Conservation (phyloP, 345 rosid genomes). For the Jatropha curcas region DNA sequence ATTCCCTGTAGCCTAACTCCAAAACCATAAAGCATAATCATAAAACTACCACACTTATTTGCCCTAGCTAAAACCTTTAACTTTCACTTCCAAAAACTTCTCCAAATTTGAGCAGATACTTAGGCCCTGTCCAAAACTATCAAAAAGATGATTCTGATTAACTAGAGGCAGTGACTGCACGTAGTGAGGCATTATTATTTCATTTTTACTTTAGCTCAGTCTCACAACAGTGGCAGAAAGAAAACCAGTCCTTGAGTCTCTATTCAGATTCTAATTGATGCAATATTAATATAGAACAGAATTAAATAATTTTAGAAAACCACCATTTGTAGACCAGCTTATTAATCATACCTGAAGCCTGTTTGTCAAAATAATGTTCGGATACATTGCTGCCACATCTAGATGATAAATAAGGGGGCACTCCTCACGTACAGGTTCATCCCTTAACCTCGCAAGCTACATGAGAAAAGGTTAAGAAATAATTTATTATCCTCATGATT, state of each 20-base stretch:
- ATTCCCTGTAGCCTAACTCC: neutral
- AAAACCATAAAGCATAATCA: neutral
- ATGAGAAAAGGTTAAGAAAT: slow-evolving; percentile 18
- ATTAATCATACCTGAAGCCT: slow-evolving; percentile 80
- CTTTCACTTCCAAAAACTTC: neutral
- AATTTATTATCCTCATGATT: too few relatives aligned
- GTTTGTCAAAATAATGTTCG: slow-evolving; percentile 94
- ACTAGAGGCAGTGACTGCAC: neutral
- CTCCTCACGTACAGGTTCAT: slow-evolving; percentile 81
- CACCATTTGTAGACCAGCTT: slow-evolving; percentile 3
- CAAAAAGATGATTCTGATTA: neutral
- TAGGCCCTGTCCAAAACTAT: neutral
- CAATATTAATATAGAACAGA: neutral
- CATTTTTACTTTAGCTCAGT: neutral
- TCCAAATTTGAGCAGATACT: neutral
- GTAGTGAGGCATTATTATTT: neutral
- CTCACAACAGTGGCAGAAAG: neutral
- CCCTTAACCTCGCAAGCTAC: slow-evolving; percentile 79
- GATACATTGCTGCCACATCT: slow-evolving; percentile 99
- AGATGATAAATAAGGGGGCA: slow-evolving; percentile 96
- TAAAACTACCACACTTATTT: neutral
- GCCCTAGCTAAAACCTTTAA: neutral
- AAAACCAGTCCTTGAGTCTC: neutral
- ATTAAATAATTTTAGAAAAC: slow-evolving; percentile 1
- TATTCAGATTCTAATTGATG: neutral